Percentiles rank a stretch among this genome's conserved stretches.
These are phyloP conservation scores for Moesziomyces globuligerus DNA, from an alignment of 1,284 basidiomycete genomes.

Conservation along the genomic window DNA sequence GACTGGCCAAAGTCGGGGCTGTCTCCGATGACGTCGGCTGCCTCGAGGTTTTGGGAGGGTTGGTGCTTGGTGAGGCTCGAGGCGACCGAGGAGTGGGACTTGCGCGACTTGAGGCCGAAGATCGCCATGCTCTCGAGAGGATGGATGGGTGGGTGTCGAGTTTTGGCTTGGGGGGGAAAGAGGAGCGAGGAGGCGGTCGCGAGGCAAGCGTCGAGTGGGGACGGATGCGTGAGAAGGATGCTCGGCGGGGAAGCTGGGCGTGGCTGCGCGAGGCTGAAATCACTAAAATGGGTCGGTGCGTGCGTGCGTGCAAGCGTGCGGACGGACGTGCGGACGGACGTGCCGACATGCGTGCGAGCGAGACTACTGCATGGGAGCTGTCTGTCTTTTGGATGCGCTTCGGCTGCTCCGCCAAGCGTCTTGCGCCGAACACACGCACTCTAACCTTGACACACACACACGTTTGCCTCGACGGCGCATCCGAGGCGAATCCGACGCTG, in stretches of 20 bases:
- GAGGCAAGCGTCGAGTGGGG: too few species aligned
- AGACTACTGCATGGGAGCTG: not conserved
- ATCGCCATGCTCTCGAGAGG: slow-evolving; percentile 27
- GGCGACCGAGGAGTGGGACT: slow-evolving; percentile 30
- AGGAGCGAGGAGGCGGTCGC: not conserved
- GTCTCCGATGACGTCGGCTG: slow-evolving; percentile 44
- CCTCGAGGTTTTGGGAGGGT: slow-evolving; percentile 21
- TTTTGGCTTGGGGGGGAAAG: too few species aligned
- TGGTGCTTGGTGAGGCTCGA: slow-evolving; percentile 20
- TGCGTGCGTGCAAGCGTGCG: slow-evolving; percentile 12
- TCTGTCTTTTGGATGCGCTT: not conserved
- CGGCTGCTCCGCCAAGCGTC: too few species aligned
- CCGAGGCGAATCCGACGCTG: too few species aligned
- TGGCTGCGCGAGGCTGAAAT: too few species aligned
- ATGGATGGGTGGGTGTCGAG: not conserved
- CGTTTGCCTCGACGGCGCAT: too few species aligned
- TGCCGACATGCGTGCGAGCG: not conserved
- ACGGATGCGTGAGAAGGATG: not conserved
- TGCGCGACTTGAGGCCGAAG: slow-evolving; percentile 40
- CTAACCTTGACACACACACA: too few species aligned
- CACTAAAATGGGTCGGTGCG: slow-evolving; percentile 5
- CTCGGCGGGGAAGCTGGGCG: slow-evolving; percentile 1
- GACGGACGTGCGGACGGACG: not conserved
- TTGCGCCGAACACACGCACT: too few species aligned
- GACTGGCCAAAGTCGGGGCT: slow-evolving; percentile 36